phyloP scores from a whole-genome alignment of 192 early-diverging fungal species.

The Gonapodya prolifera region DNA sequence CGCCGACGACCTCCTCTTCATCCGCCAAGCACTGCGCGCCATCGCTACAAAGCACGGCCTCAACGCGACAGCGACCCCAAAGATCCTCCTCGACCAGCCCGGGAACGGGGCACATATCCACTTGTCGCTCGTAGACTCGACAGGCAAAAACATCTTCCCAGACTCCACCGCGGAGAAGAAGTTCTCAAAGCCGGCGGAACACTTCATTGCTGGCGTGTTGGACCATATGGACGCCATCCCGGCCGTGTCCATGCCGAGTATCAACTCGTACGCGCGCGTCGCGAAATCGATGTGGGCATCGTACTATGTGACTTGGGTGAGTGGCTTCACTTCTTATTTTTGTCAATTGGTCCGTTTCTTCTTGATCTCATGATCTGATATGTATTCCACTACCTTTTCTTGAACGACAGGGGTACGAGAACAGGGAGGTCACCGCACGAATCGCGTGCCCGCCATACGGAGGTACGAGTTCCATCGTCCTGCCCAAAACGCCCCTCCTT shows the following conservation, averaged over 20 bases:
- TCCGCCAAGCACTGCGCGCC: background rate
- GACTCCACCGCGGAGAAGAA: background rate
- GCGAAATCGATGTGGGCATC: background rate
- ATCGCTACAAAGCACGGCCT: background rate
- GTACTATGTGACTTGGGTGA: background rate
- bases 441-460: background rate
- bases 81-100: background rate
- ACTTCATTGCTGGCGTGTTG: conserved; percentile 2
- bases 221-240: background rate
- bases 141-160: conserved; percentile 1
- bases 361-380: background rate
- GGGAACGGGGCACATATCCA: conserved; percentile 1
- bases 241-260: conserved; percentile 2
- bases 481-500: background rate
- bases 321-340: background rate
- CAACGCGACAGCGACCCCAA: background rate
- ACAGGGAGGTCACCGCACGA: background rate
- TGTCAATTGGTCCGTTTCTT: background rate
- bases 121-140: background rate
- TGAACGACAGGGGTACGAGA: background rate
- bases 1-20: conserved; percentile 1
- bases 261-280: background rate
- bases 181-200: background rate
- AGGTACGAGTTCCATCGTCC: background rate
- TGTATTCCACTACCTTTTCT: too few species aligned